Evolutionary conservation across 139 green algal genomes (phyloP).

Genomic region (Monoraphidium neglectum): DNA sequence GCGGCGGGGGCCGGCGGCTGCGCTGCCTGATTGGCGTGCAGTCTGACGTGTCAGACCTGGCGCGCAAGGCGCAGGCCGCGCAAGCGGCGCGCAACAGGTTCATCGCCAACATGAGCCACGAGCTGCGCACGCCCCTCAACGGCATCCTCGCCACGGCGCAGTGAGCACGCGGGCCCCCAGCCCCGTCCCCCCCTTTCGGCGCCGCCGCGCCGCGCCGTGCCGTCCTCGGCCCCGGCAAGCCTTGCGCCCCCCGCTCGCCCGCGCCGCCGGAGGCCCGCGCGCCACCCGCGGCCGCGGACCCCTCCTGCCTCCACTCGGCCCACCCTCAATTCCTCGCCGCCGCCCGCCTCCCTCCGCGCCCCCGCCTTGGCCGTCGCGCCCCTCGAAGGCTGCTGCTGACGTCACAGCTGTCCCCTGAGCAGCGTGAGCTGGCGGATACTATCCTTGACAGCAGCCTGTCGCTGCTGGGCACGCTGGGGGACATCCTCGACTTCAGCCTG

Average conservation of each 20-base stretch:
- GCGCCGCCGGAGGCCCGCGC: no score
- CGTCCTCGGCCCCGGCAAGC: no score
- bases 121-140: slow-evolving; percentile 95
- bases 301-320: no score
- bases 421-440: slow-evolving; percentile 51
- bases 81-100: slow-evolving; percentile 80
- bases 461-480: slow-evolving; percentile 1
- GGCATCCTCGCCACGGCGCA: slow-evolving; percentile 80
- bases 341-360: no score
- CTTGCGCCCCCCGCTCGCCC: no score
- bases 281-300: no score
- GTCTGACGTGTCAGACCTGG: slow-evolving; percentile 15
- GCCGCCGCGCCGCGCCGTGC: no score
- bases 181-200: no score
- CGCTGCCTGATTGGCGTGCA: slow-evolving; percentile 3
- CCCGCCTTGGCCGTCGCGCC: not conserved
- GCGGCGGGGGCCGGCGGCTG: slow-evolving; percentile 1
- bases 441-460: not conserved
- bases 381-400: slow-evolving; percentile 58
- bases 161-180: no score
- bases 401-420: slow-evolving; percentile 55
- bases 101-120: slow-evolving; percentile 93
- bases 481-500: slow-evolving; percentile 33
- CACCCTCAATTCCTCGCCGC: no score
- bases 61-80: slow-evolving; percentile 2